A percentile compares a stretch with the other conserved stretches of the same genome.
Conservation (phyloP, 768 basidiomycete species). For the Russula griseocarnosa region DNA sequence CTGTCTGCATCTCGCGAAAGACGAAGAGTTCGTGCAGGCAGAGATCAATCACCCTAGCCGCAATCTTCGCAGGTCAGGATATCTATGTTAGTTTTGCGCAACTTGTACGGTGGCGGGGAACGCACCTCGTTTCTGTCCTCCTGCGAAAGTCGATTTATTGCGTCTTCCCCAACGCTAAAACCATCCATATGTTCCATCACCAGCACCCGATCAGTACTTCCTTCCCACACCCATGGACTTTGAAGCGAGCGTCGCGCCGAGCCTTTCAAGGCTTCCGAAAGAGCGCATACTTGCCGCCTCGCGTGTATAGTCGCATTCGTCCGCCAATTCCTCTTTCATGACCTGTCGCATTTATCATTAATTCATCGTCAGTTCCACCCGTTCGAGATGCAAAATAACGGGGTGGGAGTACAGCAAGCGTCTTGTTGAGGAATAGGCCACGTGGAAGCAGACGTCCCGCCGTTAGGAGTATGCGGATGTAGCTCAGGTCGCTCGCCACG, state of each 20-base stretch:
- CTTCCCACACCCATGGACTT: conserved; percentile 79
- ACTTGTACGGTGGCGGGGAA: neutral
- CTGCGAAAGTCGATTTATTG: conserved; percentile 53
- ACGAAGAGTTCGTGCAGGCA: conserved; percentile 88
- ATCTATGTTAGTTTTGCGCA: neutral
- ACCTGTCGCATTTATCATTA: conserved; percentile 44
- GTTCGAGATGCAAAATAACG: neutral
- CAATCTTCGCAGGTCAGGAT: conserved; percentile 56
- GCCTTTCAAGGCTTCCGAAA: conserved; percentile 50
- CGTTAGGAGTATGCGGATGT: conserved; percentile 76
- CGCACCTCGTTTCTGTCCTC: conserved; percentile 68
- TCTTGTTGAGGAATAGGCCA: conserved; percentile 87
- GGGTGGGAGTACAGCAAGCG: conserved; percentile 54
- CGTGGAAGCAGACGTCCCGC: conserved; percentile 79
- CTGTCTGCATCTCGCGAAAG: conserved; percentile 94
- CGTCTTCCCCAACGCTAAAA: conserved; percentile 67
- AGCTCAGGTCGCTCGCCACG: conserved; percentile 83
- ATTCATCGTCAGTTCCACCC: neutral
- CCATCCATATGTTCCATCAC: conserved; percentile 88
- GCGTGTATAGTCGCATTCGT: conserved; percentile 87
- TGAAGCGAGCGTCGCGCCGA: conserved; percentile 67
- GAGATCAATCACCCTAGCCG: conserved; percentile 71
- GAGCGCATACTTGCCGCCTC: conserved; percentile 69
- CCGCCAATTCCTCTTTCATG: conserved; percentile 82
- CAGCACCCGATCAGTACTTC: conserved; percentile 76